These are phyloP conservation scores for Penicillium psychrosexuale DNA, from an alignment of 2,329 filamentous ascomycete species.

Conservation along the genomic window DNA sequence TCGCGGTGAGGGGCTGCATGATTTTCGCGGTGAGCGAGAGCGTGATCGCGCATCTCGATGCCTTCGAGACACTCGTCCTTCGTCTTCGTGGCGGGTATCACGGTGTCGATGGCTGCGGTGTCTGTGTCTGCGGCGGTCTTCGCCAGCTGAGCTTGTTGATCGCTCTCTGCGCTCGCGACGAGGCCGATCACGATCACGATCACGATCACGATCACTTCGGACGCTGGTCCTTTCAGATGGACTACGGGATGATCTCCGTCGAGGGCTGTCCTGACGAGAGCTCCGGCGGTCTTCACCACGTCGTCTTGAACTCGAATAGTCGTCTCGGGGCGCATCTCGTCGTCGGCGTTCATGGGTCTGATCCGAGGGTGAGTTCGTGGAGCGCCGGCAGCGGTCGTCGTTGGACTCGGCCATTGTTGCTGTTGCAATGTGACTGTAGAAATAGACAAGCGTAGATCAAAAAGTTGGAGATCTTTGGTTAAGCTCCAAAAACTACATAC, in stretches of 20 bases:
- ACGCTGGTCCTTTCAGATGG: constrained; percentile 20
- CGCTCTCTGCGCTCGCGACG: constrained; percentile 26
- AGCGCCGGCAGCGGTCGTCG: constrained; percentile 22
- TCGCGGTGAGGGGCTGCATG: constrained; percentile 26
- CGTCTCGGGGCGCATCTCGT: constrained; percentile 20
- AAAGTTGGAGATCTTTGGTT: background rate
- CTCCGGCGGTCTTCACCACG: constrained; percentile 26
- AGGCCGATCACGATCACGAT: constrained; percentile 20
- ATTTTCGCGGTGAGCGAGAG: constrained; percentile 26
- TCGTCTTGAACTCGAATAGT: constrained; percentile 25
- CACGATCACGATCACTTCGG: constrained; percentile 22
- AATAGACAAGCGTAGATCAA: background rate
- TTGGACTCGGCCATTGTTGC: constrained; percentile 28
- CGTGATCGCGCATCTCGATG: constrained; percentile 23
- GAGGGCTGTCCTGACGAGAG: constrained; percentile 27
- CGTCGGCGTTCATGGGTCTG: constrained; percentile 23
- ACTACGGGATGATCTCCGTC: constrained; percentile 16
- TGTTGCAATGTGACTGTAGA: background rate
- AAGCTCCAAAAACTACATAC: background rate
- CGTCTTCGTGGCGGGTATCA: constrained; percentile 25
- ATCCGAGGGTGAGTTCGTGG: constrained; percentile 21
- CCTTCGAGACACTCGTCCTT: constrained; percentile 23
- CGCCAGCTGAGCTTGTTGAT: constrained; percentile 21
- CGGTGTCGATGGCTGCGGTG: constrained; percentile 29
- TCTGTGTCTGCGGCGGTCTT: constrained; percentile 28